These are phyloP conservation scores for Saccharomycopsis synnaedendra DNA, from an alignment of 805 yeast genomes.

Conservation along the genomic window DNA sequence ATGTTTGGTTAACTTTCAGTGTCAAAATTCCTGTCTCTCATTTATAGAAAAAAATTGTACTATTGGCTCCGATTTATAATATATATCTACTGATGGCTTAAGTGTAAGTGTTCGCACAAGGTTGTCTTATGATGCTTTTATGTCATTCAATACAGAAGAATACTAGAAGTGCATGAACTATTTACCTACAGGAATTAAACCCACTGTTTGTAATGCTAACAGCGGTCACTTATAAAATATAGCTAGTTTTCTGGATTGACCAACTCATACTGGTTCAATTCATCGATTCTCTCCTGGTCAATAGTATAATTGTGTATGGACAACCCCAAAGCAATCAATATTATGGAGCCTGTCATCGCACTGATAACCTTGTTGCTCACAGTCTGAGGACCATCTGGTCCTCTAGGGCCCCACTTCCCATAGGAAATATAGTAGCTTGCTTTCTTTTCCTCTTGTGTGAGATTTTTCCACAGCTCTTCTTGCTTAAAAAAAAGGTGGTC, in stretches of 20 bases:
- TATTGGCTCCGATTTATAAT: no score
- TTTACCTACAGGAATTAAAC: background rate
- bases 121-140: no score
- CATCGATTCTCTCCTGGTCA: slow-evolving; percentile 14
- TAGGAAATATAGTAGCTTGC: slow-evolving; percentile 49
- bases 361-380: slow-evolving; percentile 5
- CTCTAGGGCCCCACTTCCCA: slow-evolving; percentile 55
- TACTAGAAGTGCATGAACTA: no score
- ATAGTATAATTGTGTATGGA: slow-evolving; percentile 29
- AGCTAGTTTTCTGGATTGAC: slow-evolving; percentile 10
- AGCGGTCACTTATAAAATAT: background rate
- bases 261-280: slow-evolving; percentile 6
- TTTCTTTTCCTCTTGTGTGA: slow-evolving; percentile 40
- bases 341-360: slow-evolving; percentile 7
- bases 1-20: background rate
- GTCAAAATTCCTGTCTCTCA: background rate
- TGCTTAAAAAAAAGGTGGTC: slow-evolving; percentile 27
- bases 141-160: no score
- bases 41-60: background rate
- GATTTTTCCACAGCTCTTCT: slow-evolving; percentile 25
- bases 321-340: slow-evolving; percentile 12
- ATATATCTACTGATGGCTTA: no score
- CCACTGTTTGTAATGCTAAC: background rate
- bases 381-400: background rate
- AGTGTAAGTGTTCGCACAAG: no score